Evolutionary conservation across 2,329 filamentous ascomycete genomes (phyloP).

Genomic region (Phoma sp.): DNA sequence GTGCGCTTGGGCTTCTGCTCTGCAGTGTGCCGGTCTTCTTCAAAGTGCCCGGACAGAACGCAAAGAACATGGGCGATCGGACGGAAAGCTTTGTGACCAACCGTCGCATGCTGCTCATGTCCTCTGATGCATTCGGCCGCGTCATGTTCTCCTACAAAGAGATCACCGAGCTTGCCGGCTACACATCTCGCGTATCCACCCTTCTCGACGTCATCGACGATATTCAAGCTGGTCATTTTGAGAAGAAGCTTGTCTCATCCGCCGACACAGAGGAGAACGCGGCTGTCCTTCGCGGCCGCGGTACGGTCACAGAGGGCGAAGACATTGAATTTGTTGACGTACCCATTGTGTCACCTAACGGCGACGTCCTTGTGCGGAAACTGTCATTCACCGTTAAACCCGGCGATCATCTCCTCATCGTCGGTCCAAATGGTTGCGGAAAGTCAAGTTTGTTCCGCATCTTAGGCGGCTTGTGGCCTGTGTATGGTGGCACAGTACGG

Average conservation of each 20-base stretch:
- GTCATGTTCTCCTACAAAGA: constrained; percentile 67
- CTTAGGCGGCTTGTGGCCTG: constrained; percentile 93
- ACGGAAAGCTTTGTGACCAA: constrained; percentile 89
- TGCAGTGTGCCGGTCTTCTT: constrained; percentile 97
- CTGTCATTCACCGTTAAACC: constrained; percentile 87
- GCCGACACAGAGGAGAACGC: constrained; percentile 83
- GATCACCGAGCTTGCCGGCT: constrained; percentile 92
- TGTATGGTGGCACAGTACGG: constrained; percentile 91
- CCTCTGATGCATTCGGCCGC: constrained; percentile 73
- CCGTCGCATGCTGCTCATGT: constrained; percentile 86
- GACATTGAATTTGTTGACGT: constrained; percentile 88
- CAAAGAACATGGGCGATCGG: constrained; percentile 70
- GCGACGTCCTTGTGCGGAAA: constrained; percentile 85
- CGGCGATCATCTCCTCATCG: constrained; percentile 90
- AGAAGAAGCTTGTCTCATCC: constrained; percentile 95
- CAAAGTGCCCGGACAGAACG: constrained; percentile 73
- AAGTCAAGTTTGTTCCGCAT: constrained; percentile 97
- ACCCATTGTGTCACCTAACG: constrained; percentile 95
- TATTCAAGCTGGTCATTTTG: constrained; percentile 85
- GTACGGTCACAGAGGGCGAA: constrained; percentile 79
- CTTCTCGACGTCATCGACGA: constrained; percentile 95
- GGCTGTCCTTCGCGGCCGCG: constrained; percentile 81
- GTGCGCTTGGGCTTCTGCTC: constrained; percentile 85
- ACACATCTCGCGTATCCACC: constrained; percentile 90
- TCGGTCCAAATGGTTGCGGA: constrained; percentile 95